Evolutionary conservation across 352 stramenopile genomes (phyloP).

Genomic region (Phytophthora multivora): DNA sequence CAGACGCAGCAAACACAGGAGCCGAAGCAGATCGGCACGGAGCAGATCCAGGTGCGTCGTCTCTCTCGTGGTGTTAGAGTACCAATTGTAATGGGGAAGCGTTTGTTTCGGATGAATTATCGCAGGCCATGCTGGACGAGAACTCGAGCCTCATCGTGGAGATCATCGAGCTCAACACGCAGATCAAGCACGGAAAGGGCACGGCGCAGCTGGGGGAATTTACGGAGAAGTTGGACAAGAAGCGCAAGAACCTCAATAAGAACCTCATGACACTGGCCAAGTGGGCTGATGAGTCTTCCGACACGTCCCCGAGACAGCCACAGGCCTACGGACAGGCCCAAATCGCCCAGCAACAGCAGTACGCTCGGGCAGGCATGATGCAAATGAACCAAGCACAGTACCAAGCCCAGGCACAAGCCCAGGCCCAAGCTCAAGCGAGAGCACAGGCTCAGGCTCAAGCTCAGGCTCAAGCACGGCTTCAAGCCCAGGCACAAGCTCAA

Average conservation of each 20-base stretch:
- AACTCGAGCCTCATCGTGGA: constrained; percentile 88
- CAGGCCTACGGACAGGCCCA: constrained; percentile 38
- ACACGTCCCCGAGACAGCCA: constrained; percentile 58
- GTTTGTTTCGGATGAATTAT: not conserved
- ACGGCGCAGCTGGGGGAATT: constrained; percentile 76
- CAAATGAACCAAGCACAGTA: constrained; percentile 45
- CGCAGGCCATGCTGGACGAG: constrained; percentile 85
- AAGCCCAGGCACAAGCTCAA: constrained; percentile 32
- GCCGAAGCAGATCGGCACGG: constrained; percentile 72
- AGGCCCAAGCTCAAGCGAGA: constrained; percentile 30
- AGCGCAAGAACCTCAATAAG: constrained; percentile 89
- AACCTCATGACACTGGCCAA: constrained; percentile 91
- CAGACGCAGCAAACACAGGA: constrained; percentile 35
- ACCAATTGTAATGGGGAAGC: not conserved
- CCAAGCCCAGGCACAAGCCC: constrained; percentile 30
- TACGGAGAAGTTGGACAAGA: constrained; percentile 89
- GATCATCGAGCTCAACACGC: constrained; percentile 89
- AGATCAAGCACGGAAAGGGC: constrained; percentile 87
- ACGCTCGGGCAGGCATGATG: constrained; percentile 38
- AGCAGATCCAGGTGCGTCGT: constrained; percentile 78
- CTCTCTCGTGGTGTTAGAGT: not conserved
- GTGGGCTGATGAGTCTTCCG: constrained; percentile 85
- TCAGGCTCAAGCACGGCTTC: constrained; percentile 34
- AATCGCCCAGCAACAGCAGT: constrained; percentile 41
- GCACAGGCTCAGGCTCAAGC: constrained; percentile 30